These are phyloP conservation scores for Boletus vermiculosoides DNA, from an alignment of 768 basidiomycete genomes.

Conservation along the genomic window DNA sequence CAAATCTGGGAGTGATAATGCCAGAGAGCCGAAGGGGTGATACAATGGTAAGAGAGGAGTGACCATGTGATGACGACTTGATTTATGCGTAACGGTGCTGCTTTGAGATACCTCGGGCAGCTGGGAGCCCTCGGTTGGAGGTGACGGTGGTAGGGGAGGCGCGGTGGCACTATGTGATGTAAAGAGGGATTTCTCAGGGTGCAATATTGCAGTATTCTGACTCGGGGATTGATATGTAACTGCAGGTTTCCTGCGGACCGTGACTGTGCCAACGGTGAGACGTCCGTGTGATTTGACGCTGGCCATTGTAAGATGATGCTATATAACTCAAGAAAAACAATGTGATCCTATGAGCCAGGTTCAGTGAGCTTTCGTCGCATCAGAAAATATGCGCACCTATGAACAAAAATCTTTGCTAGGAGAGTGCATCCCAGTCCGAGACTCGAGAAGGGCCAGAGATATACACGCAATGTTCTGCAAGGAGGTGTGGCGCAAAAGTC, in stretches of 20 bases:
- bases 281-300: constrained; percentile 21
- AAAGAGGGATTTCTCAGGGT: constrained; percentile 23
- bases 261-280: constrained; percentile 12
- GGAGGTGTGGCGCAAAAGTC: constrained; percentile 7
- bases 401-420: constrained; percentile 12
- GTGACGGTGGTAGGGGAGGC: constrained; percentile 11
- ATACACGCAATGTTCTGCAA: constrained; percentile 12
- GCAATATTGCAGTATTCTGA: constrained; percentile 29
- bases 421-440: constrained; percentile 24
- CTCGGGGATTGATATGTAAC: constrained; percentile 59
- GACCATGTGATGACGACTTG: constrained; percentile 23
- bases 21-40: constrained; percentile 62
- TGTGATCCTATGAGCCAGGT: constrained; percentile 8
- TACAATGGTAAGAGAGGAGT: constrained; percentile 60
- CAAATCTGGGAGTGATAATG: constrained; percentile 63
- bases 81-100: constrained; percentile 18
- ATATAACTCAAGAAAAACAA: constrained; percentile 8
- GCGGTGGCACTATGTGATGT: constrained; percentile 17
- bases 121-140: constrained; percentile 11
- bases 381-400: constrained; percentile 18
- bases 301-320: constrained; percentile 19
- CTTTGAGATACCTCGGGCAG: constrained; percentile 15
- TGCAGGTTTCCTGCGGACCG: constrained; percentile 55
- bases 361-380: not conserved
- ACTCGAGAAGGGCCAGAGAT: constrained; percentile 9